Evolutionary conservation across 2,329 filamentous ascomycete species (phyloP), one percentile per base, ranked within the genome.

Genomic region (Pseudogymnoascus sp.): DNA sequence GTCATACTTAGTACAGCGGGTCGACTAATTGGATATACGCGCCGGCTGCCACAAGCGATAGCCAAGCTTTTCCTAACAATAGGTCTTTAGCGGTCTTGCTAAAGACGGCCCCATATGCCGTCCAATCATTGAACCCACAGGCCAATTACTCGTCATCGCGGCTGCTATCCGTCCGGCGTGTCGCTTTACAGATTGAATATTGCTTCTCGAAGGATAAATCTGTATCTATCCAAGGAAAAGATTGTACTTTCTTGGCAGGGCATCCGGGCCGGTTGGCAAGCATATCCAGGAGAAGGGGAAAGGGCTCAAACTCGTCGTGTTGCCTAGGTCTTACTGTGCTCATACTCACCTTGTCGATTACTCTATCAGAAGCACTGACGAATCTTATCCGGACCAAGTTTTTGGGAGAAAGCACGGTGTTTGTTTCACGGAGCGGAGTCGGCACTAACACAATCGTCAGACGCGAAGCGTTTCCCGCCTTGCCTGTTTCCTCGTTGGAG

Each of bases 101-200:
- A 34, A 56, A 34, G 4, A 28, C 49, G 28, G 25, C 28, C 49
- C 49, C 28, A 56, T 56, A 56, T 56, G 49, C 49, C 49, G 11
- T 34, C 49, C 49, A 56, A 56, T 56, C 49, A 56, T 34, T 12
- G 49, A 16, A 34, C 18, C n/a, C 28, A 34, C n/a, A 34, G 2
- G n/a, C n/a, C n/a, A 34, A 34, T 56, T 56, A 56, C 49, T 56
- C 49, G 28, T 56, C 49, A 56, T 56, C 46, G n/a, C 46, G 28
- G 46, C n/a, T 34, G 11, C 28, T 56, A 56, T 56, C 25, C 28
- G 49, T 34, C 28, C n/a, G 49, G 49, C 49, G 49, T 34, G n/a
- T 56, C 49, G 49, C 49, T 56, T 56, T 56, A 56, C 28, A 56
- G 49, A 56, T 56, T 56, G 11, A 56, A 56, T 56, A 56, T 56